phyloP scores from a whole-genome alignment of 352 stramenopile genomes.

The Pelagophyceae sp. region DNA sequence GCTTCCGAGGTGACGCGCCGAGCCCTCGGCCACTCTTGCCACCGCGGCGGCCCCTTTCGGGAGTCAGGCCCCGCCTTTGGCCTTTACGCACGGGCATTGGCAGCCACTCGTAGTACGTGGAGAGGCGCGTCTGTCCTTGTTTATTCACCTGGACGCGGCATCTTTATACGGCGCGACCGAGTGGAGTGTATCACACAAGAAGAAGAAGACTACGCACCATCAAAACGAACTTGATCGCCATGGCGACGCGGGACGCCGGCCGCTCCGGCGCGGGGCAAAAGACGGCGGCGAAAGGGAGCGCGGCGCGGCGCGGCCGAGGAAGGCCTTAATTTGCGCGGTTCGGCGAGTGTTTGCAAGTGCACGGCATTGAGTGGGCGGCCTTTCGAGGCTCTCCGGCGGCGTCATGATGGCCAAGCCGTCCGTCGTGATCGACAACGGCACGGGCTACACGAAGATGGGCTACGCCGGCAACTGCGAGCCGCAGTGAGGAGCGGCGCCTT shows the following conservation, averaged over 20 bases:
- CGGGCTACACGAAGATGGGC: conserved; percentile 90
- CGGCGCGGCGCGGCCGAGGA: neutral
- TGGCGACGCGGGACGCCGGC: neutral
- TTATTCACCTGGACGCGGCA: conserved; percentile 95
- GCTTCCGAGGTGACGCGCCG: too few relatives aligned
- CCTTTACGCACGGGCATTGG: conserved; percentile 77
- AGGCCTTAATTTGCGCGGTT: too few relatives aligned
- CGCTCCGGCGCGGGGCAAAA: too few relatives aligned
- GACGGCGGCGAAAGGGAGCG: too few relatives aligned
- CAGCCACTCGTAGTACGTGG: conserved; percentile 99
- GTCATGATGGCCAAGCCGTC: conserved; percentile 56
- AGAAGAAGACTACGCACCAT: conserved; percentile 24
- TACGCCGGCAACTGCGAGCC: conserved; percentile 84
- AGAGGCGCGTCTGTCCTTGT: conserved; percentile 98
- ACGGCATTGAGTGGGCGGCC: neutral
- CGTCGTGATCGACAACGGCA: conserved; percentile 91
- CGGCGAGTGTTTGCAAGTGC: too few relatives aligned
- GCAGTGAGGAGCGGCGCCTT: conserved; percentile 31
- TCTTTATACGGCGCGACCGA: conserved; percentile 51
- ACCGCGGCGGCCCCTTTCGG: too few relatives aligned
- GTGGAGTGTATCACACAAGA: neutral
- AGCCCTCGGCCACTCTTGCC: too few relatives aligned
- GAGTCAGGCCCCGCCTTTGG: too few relatives aligned
- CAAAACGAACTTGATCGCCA: conserved; percentile 27
- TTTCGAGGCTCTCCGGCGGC: neutral